These are phyloP conservation scores for Silene vulgaris DNA, from an alignment of 179 eudicot species.

Conservation along the genomic window DNA sequence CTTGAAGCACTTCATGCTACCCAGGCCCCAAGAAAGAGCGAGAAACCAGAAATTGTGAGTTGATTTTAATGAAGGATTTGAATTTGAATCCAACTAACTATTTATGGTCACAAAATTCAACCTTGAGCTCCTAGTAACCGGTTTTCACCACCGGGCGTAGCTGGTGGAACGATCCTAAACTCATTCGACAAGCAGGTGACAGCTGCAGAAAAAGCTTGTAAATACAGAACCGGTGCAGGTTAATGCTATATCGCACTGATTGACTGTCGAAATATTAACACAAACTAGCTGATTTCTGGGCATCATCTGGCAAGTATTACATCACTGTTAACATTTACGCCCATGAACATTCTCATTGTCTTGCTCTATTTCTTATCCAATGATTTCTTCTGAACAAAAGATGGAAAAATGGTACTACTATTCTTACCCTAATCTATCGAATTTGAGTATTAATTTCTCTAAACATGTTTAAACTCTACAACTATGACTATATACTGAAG, in stretches of 20 bases:
- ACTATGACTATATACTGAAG: not conserved
- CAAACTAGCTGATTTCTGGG: too few species aligned
- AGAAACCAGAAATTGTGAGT: conserved; percentile 12
- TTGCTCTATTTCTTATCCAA: too few species aligned
- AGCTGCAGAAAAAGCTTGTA: not conserved
- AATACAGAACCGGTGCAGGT: conserved; percentile 19
- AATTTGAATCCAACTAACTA: not conserved
- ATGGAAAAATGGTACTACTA: too few species aligned
- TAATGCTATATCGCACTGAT: not conserved
- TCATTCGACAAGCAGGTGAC: not conserved
- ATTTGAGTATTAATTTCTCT: too few species aligned
- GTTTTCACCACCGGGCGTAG: not conserved
- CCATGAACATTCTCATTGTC: too few species aligned
- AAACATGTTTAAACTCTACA: too few species aligned
- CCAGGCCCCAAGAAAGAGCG: not conserved
- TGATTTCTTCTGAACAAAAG: too few species aligned
- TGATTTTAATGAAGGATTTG: conserved; percentile 17
- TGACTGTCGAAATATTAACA: not conserved
- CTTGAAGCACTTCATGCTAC: conserved; percentile 14
- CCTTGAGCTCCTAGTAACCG: not conserved
- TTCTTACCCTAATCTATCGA: too few species aligned
- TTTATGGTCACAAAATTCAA: not conserved
- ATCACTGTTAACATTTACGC: too few species aligned
- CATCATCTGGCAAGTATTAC: too few species aligned
- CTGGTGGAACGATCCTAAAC: too few species aligned